Evolutionary conservation across 2,329 filamentous ascomycete species (phyloP).

Genomic region (Parafenestella ontariensis): DNA sequence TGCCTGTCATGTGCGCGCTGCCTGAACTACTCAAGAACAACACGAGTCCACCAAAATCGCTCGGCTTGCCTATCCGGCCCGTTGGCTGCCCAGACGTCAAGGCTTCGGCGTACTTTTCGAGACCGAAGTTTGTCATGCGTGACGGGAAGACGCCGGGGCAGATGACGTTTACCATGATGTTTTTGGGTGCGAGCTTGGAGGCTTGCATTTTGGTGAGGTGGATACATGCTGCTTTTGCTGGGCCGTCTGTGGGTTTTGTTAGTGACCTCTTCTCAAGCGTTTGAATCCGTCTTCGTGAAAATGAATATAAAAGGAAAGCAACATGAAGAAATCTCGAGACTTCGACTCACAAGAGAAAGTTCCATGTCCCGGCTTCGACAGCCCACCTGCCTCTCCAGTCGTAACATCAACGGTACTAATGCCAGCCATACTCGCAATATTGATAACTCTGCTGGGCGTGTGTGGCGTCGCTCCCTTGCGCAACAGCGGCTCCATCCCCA

Average conservation of each 20-base stretch:
- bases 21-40: conserved; percentile 53
- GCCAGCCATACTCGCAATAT: conserved; percentile 59
- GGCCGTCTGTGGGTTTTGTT: conserved; percentile 47
- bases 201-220: conserved; percentile 61
- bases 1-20: conserved; percentile 54
- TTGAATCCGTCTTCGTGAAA: background rate
- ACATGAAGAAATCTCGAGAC: too few relatives aligned
- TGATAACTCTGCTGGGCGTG: conserved; percentile 59
- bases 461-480: conserved; percentile 54
- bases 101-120: conserved; percentile 58
- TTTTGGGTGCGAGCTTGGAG: conserved; percentile 58
- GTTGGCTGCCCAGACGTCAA: conserved; percentile 56
- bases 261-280: background rate
- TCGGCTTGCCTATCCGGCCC: conserved; percentile 56
- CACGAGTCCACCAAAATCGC: conserved; percentile 57
- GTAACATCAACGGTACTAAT: conserved; percentile 57
- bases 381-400: conserved; percentile 55
- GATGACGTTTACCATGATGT: conserved; percentile 60
- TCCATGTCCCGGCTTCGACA: conserved; percentile 60
- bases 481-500: conserved; percentile 56
- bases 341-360: conserved; percentile 57
- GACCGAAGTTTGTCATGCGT: conserved; percentile 62
- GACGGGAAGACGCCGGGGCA: conserved; percentile 58
- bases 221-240: conserved; percentile 61
- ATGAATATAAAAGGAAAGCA: too few relatives aligned